Percentiles rank a stretch among this genome's conserved stretches.
These are phyloP conservation scores for Luzula sylvatica DNA, from an alignment of 176 grass and related monocot species.

Conservation along the genomic window DNA sequence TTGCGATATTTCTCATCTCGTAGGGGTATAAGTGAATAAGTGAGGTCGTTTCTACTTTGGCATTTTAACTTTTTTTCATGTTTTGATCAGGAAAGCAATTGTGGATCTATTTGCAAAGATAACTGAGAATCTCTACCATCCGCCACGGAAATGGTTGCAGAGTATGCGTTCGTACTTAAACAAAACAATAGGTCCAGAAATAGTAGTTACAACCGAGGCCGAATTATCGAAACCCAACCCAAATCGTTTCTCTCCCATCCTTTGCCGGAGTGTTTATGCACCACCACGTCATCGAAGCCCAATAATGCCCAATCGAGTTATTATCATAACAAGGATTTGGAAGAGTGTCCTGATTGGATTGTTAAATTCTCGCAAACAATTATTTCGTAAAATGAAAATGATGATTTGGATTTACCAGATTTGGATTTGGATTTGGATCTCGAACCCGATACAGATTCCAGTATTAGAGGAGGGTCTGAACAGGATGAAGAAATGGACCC, in stretches of 20 bases:
- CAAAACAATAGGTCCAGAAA: slow-evolving; percentile 42
- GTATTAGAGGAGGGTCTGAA: slow-evolving; percentile 49
- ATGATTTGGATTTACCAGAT: slow-evolving; percentile 53
- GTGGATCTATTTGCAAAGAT: slow-evolving; percentile 47
- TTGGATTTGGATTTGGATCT: slow-evolving; percentile 33
- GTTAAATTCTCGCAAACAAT: too few species aligned
- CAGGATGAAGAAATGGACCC: slow-evolving; percentile 97
- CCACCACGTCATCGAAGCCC: slow-evolving; percentile 31
- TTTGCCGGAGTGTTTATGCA: slow-evolving; percentile 69
- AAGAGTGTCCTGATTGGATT: slow-evolving; percentile 69
- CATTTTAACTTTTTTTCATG: slow-evolving; percentile 1
- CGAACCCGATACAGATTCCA: slow-evolving; percentile 55
- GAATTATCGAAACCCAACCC: slow-evolving; percentile 54
- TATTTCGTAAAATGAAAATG: slow-evolving; percentile 52
- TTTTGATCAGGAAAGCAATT: slow-evolving; percentile 62
- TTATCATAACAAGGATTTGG: slow-evolving; percentile 45
- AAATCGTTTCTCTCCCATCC: slow-evolving; percentile 74
- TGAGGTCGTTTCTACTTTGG: too few species aligned
- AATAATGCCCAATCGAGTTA: background rate
- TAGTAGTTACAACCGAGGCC: slow-evolving; percentile 31
- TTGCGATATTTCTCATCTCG: too few species aligned
- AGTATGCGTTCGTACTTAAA: slow-evolving; percentile 64
- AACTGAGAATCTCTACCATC: slow-evolving; percentile 64
- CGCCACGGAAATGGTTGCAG: slow-evolving; percentile 71
- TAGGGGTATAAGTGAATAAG: too few species aligned